Base-by-base conservation (phyloP, 139 green algal genomes). In the Picochlorum sp. region DNA sequence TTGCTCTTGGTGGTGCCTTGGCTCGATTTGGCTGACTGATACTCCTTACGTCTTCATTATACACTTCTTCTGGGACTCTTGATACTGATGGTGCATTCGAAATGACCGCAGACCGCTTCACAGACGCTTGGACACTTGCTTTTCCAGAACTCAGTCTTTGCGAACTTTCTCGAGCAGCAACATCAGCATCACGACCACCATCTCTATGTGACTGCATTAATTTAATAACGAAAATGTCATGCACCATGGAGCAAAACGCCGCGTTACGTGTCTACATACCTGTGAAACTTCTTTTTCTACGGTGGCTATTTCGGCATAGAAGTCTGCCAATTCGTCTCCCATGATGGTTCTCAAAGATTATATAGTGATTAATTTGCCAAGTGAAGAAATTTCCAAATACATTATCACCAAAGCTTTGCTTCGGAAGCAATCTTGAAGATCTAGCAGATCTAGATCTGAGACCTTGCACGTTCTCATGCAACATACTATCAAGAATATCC, bases 301-400 rank as follows among this genome's bases (percentile, higher is more conserved):
- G 44, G 23, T 41, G 21, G 63, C 57, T 13, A 80, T 21, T 45
- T 80, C 73, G 9, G 51, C 41, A 41, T 78, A 47, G 55, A 80
- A 80, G 16, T 30, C 70, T 21, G 73, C 73, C 14, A 80, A 44
- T 28, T 67, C 65, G 23, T 66, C 69, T 4, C 8, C 47, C 61
- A 74, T 71, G 2, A 15, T 28, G 16, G 9, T 37, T n/a, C 8
- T 41, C 28, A 30, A 30, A 5, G 28, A 30, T 5, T 6, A 5
- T 30, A 30, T 30, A 30, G 28, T 30, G 28, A 30, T 30, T 30
- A 30, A 30, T 30, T 30, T 30, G 28, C 28, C 28, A 30, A 30
- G 28, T 5, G 4, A 30, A 30, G 28, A 30, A 30, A 30, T 30
- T 30, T 30, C 4, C 28, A 30, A 30, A 30, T 30, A 30, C 26